Evolutionary conservation across 257 asterid genomes (phyloP).

Genomic region (Nemophila menziesii): DNA sequence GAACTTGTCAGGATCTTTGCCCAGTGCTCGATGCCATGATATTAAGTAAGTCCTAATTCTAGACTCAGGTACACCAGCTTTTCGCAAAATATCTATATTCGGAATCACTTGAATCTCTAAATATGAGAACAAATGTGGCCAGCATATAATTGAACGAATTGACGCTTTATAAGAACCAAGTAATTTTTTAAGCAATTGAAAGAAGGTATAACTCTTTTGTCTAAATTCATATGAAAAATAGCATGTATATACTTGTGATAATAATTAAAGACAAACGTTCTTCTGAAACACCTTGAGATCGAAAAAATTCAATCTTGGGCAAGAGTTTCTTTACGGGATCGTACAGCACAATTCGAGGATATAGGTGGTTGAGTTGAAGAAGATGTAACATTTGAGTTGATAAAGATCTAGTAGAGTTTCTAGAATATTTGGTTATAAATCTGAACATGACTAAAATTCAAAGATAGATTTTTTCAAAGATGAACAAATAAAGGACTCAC

Average conservation of each 20-base stretch:
- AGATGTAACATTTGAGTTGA: background rate
- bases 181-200: slow-evolving; percentile 5
- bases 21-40: background rate
- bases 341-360: background rate
- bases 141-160: background rate
- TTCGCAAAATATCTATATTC: no score
- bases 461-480: no score
- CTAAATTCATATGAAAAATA: slow-evolving; percentile 5
- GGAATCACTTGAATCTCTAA: background rate
- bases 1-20: background rate
- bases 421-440: background rate
- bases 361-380: slow-evolving; percentile 1
- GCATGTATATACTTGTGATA: slow-evolving; percentile 1
- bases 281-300: slow-evolving; percentile 12
- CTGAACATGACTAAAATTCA: slow-evolving; percentile 2
- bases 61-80: no score
- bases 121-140: background rate
- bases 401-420: background rate
- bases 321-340: slow-evolving; percentile 8
- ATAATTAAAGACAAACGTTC: background rate
- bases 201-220: slow-evolving; percentile 11
- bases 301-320: slow-evolving; percentile 18
- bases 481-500: no score
- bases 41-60: no score
- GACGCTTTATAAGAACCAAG: background rate